Evolutionary conservation across 495 filamentous ascomycete species (phyloP).

Genomic region (Neurospora pannonica): DNA sequence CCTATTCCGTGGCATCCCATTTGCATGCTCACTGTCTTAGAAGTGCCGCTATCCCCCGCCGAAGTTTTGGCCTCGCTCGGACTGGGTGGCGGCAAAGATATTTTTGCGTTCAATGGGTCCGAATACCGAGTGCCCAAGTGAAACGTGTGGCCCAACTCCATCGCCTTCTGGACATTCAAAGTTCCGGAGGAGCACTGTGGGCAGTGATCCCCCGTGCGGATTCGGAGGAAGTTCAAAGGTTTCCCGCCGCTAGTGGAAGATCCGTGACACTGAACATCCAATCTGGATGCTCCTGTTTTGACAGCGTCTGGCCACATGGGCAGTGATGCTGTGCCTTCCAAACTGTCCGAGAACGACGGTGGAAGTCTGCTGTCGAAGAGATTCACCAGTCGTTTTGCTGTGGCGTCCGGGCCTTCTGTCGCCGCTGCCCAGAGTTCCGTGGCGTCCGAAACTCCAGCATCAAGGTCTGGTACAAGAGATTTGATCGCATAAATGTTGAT

Average conservation of each 20-base stretch:
- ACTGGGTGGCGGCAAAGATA: slow-evolving; percentile 29
- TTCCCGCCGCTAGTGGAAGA: slow-evolving; percentile 2
- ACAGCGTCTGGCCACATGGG: background rate
- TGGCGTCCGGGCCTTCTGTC: background rate
- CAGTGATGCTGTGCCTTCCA: background rate
- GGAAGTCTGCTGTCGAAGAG: slow-evolving; percentile 37
- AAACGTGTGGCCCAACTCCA: slow-evolving; percentile 94
- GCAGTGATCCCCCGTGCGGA: slow-evolving; percentile 61
- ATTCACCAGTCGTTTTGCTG: slow-evolving; percentile 35
- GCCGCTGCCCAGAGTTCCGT: slow-evolving; percentile 44
- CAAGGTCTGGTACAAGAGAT: slow-evolving; percentile 59
- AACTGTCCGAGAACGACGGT: background rate
- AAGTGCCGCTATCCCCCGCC: slow-evolving; percentile 3
- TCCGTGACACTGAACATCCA: background rate
- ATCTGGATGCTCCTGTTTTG: background rate
- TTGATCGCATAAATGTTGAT: slow-evolving; percentile 67
- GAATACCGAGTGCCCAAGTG: slow-evolving; percentile 86
- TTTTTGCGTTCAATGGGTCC: slow-evolving; percentile 54
- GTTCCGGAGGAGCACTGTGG: slow-evolving; percentile 54
- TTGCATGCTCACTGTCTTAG: slow-evolving; percentile 47
- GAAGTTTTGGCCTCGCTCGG: slow-evolving; percentile 9
- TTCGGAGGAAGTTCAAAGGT: slow-evolving; percentile 51
- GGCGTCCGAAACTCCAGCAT: slow-evolving; percentile 58
- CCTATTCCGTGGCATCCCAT: slow-evolving; percentile 98
- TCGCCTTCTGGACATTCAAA: slow-evolving; percentile 58